These are phyloP conservation scores for Trichoderma cornu-damae DNA, from an alignment of 2,329 filamentous ascomycete species.

Conservation along the genomic window DNA sequence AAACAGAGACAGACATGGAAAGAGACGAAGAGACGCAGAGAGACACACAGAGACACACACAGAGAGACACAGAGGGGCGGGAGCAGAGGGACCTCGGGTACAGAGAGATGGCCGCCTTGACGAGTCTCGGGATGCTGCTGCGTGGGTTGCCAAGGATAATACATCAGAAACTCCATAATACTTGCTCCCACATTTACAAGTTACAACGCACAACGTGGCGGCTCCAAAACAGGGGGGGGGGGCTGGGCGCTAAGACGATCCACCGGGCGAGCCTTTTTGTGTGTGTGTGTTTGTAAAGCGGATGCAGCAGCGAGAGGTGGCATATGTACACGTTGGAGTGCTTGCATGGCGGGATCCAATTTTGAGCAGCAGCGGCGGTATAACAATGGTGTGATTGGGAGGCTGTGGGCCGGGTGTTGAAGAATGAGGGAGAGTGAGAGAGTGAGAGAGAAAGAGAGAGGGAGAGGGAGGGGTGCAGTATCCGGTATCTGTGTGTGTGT, in stretches of 20 bases:
- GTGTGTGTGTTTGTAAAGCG: slow-evolving; percentile 8
- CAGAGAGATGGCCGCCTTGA: neutral
- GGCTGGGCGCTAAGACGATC: slow-evolving; percentile 17
- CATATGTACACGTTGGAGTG: slow-evolving; percentile 11
- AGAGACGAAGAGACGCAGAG: too few species aligned
- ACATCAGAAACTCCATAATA: neutral
- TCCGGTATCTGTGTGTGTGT: too few species aligned
- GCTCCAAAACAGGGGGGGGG: slow-evolving; percentile 14
- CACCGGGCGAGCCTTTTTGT: slow-evolving; percentile 8
- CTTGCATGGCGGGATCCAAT: slow-evolving; percentile 13
- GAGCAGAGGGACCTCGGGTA: neutral
- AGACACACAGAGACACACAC: too few species aligned
- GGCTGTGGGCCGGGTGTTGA: neutral
- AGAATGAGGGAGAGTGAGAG: neutral
- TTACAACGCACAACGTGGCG: slow-evolving; percentile 18
- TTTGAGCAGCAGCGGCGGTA: neutral
- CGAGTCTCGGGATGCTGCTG: neutral
- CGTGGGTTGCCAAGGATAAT: neutral
- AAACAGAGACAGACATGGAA: too few species aligned
- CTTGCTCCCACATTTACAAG: neutral
- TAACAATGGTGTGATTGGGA: neutral
- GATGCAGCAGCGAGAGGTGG: slow-evolving; percentile 10
- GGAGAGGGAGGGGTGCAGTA: too few species aligned
- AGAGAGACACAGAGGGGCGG: too few species aligned
- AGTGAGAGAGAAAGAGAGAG: neutral